phyloP scores from a whole-genome alignment of 129 eudicot species.

The Chrysanthemum seticuspe region DNA sequence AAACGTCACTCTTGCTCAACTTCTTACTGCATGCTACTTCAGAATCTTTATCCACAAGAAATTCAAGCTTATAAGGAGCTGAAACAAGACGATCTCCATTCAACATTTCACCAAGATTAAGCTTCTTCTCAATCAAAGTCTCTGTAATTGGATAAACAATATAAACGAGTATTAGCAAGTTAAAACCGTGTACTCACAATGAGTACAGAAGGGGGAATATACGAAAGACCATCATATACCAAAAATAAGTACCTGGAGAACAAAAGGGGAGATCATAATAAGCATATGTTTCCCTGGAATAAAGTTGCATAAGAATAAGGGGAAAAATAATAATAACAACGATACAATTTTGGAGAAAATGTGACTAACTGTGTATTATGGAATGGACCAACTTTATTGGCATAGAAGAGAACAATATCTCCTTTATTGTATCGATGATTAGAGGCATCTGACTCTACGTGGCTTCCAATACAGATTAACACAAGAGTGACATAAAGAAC shows the following conservation, averaged over 20 bases:
- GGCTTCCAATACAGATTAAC: slow-evolving; percentile 16
- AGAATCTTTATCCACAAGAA: slow-evolving; percentile 36
- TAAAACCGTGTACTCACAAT: too few species aligned
- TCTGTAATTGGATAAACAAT: slow-evolving; percentile 25
- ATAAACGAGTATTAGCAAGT: not conserved
- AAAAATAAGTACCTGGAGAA: slow-evolving; percentile 19
- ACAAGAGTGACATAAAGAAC: too few species aligned
- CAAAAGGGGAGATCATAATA: slow-evolving; percentile 42
- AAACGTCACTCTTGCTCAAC: slow-evolving; percentile 44
- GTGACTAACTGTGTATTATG: slow-evolving; percentile 27
- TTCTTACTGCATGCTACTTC: slow-evolving; percentile 50
- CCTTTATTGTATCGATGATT: slow-evolving; percentile 38
- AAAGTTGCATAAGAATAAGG: not conserved
- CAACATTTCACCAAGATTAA: slow-evolving; percentile 45
- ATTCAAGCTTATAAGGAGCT: slow-evolving; percentile 40
- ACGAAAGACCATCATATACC: slow-evolving; percentile 2
- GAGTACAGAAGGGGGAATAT: not conserved
- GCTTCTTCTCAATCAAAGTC: slow-evolving; percentile 35
- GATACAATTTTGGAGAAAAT: not conserved
- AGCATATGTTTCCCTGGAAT: slow-evolving; percentile 42
- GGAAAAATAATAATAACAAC: not conserved
- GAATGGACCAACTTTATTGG: slow-evolving; percentile 40
- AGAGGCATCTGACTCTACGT: slow-evolving; percentile 30
- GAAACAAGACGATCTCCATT: slow-evolving; percentile 48
- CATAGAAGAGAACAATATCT: slow-evolving; percentile 47